Base-by-base conservation (phyloP, 1,139 yeast species). In the Protomyces inundatus region DNA sequence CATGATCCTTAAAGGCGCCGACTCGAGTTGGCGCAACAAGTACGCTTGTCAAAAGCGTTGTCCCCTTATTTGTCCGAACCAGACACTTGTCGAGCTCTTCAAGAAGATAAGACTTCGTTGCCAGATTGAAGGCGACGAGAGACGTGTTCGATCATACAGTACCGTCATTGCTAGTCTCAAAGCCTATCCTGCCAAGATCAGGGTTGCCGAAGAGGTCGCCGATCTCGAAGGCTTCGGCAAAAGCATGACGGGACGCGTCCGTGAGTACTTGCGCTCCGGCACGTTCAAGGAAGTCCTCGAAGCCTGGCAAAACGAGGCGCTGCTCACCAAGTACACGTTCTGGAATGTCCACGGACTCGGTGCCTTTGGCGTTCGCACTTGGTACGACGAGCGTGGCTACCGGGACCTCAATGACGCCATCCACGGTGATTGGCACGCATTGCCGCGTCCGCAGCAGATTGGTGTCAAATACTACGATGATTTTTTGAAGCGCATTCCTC, bases 341-440 rank as follows among this genome's bases (percentile, higher is more conserved):
- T 60, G 64, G 61, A 60, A 67, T 30, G 65, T 68, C 9, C 68
- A 68, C 64, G 70, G 70, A 23, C 69, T 68, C 10, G 70, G 70
- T 1, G 64, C 66, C 6, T 16, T 12, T 3, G 39, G 37, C 16
- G 35, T 50, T 6, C 3, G 36, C 23, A 66, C 61, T 6, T 67
- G 68, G 68, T 66, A 64, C 48, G 36, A 36, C 39, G 57, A 64
- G 14, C 42, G 55, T 10, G 62, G 62, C 33, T 58, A 58, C 36
- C 51, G 62, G 9, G 54, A 51, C 35, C 62, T 58, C 36, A 58
- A 58, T 42, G 62, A 58, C 14, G 57, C 56, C 4, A 58, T 58
- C 10, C 56, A 51, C 33, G 51, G 56, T 34, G 67, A 67, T 9
- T 61, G 66, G 67, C 53, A 48, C 7, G 4, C 39, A 14, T 53